Conservation (phyloP, 73 alveolate genomes). For the Tetrahymena thermophila region DNA sequence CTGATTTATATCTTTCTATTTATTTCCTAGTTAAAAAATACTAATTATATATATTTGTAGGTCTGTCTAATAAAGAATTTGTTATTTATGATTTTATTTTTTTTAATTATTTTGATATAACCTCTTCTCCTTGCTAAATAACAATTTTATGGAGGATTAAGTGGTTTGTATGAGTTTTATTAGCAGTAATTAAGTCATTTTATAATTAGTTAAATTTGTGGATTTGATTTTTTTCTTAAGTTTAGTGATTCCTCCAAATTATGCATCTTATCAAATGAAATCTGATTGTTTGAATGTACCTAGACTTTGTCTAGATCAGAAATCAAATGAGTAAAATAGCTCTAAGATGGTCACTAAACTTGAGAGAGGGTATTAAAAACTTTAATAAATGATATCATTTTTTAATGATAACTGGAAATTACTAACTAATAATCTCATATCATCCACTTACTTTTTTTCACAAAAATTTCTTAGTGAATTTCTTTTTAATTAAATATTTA, state of each 20-base stretch:
- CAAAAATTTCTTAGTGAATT: background rate
- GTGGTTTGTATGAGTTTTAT: background rate
- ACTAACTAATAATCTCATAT: background rate
- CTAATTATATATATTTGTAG: background rate
- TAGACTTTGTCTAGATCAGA: constrained; percentile 1
- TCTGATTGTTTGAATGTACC: background rate
- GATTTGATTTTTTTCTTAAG: background rate
- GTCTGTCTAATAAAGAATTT: background rate
- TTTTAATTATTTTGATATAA: background rate
- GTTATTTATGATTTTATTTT: background rate
- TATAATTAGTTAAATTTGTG: background rate
- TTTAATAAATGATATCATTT: background rate
- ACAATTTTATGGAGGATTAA: background rate
- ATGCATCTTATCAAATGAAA: background rate
- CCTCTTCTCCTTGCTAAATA: background rate
- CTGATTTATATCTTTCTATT: background rate
- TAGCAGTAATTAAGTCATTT: background rate
- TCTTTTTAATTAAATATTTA: no score
- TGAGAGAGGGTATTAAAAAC: background rate
- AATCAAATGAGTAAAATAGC: background rate
- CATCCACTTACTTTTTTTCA: background rate
- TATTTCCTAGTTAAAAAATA: background rate
- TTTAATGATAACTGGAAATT: background rate
- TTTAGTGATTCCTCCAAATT: background rate
- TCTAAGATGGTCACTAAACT: background rate